These are phyloP conservation scores for Ganoderma multipileum DNA, from an alignment of 1,284 basidiomycete species.

Conservation along the genomic window DNA sequence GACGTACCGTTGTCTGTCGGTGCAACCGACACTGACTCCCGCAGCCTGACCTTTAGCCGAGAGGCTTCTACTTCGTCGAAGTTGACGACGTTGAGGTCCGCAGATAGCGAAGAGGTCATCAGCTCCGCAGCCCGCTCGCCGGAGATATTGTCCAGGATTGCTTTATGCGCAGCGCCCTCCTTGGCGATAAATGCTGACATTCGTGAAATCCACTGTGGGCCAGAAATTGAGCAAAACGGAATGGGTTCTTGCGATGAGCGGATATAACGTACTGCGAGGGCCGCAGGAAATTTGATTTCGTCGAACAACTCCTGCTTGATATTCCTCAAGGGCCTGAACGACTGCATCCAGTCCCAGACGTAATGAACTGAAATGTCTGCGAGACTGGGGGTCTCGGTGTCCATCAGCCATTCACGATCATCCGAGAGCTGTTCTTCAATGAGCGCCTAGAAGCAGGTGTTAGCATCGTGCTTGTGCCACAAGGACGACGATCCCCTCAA, in stretches of 20 bases:
- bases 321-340: constrained; percentile 38
- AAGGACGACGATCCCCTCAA: constrained; percentile 15
- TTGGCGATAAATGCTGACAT: constrained; percentile 41
- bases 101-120: constrained; percentile 45
- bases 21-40: constrained; percentile 49
- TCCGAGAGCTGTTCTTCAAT: constrained; percentile 61
- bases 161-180: constrained; percentile 12
- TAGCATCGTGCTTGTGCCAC: not conserved
- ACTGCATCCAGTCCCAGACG: constrained; percentile 51
- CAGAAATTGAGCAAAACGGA: constrained; percentile 1
- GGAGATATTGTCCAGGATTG: constrained; percentile 42
- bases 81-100: constrained; percentile 50
- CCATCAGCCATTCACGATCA: constrained; percentile 64
- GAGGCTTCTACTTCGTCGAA: constrained; percentile 54
- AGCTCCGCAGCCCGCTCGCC: constrained; percentile 52
- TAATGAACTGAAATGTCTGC: constrained; percentile 60
- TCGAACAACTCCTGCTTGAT: constrained; percentile 47
- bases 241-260: not conserved
- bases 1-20: constrained; percentile 59
- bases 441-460: constrained; percentile 43
- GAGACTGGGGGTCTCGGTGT: constrained; percentile 56
- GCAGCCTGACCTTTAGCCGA: constrained; percentile 47
- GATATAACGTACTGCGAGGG: constrained; percentile 45
- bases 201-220: constrained; percentile 53
- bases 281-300: constrained; percentile 46